Evolutionary conservation across 2,329 filamentous ascomycete species (phyloP).

Genomic region (Nemania serpens): DNA sequence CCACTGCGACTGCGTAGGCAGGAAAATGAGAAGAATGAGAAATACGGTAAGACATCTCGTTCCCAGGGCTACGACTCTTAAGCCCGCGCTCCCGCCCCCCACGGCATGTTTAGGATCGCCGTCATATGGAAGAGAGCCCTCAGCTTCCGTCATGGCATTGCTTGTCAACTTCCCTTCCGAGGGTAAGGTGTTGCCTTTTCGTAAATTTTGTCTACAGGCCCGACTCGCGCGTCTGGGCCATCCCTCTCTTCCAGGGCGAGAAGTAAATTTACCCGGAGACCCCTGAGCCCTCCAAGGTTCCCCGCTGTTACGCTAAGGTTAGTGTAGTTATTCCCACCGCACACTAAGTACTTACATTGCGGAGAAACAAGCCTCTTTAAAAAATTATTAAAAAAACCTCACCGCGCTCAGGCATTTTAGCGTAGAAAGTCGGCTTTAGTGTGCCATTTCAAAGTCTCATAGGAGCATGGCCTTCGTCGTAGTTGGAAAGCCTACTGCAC

Average conservation of each 20-base stretch:
- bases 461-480: not conserved
- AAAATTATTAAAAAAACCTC: slow-evolving; percentile 1
- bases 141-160: slow-evolving; percentile 22
- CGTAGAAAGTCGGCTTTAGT: slow-evolving; percentile 12
- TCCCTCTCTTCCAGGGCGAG: slow-evolving; percentile 8
- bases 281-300: slow-evolving; percentile 19
- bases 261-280: slow-evolving; percentile 26
- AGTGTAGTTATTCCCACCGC: not conserved
- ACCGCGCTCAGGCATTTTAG: slow-evolving; percentile 18
- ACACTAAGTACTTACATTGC: slow-evolving; percentile 7
- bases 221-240: slow-evolving; percentile 10
- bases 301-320: slow-evolving; percentile 6
- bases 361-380: slow-evolving; percentile 16
- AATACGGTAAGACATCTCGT: slow-evolving; percentile 15
- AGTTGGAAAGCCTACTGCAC: not conserved
- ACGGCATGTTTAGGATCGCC: not conserved
- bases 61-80: slow-evolving; percentile 24
- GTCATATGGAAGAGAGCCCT: slow-evolving; percentile 23
- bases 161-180: slow-evolving; percentile 6
- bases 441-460: slow-evolving; percentile 7
- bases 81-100: slow-evolving; percentile 11
- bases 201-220: slow-evolving; percentile 4
- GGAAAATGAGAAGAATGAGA: slow-evolving; percentile 12
- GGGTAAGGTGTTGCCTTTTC: slow-evolving; percentile 2
- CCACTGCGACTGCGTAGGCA: not conserved